These are phyloP conservation scores for Saitozyma sp. DNA, from an alignment of 768 basidiomycete species.

Conservation along the genomic window DNA sequence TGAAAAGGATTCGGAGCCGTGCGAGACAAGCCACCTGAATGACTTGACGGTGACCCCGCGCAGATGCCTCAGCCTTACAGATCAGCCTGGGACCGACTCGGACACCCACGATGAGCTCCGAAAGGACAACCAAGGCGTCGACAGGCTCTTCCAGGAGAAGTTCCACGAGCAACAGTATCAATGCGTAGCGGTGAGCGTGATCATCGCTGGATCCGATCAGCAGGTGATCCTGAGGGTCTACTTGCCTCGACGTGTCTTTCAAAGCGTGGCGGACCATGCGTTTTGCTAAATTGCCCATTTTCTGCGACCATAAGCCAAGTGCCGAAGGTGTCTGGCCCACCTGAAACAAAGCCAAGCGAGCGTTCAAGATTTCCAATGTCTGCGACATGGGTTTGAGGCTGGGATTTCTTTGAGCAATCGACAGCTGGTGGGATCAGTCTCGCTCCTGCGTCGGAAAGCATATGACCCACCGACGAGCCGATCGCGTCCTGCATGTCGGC, in stretches of 20 bases:
- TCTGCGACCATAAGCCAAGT: neutral
- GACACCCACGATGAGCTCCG: slow-evolving; percentile 22
- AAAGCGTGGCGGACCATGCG: slow-evolving; percentile 6
- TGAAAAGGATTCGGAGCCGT: slow-evolving; percentile 25
- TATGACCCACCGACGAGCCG: slow-evolving; percentile 21
- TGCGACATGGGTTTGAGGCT: slow-evolving; percentile 3
- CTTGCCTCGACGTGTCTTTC: neutral
- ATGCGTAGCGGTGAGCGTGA: slow-evolving; percentile 22
- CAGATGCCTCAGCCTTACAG: slow-evolving; percentile 15
- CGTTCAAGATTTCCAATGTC: slow-evolving; percentile 17
- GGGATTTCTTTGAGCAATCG: slow-evolving; percentile 11
- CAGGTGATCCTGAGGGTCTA: neutral
- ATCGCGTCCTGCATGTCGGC: slow-evolving; percentile 23
- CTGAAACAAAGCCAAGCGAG: slow-evolving; percentile 14
- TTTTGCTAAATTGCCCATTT: neutral
- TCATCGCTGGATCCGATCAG: slow-evolving; percentile 3
- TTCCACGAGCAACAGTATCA: slow-evolving; percentile 21
- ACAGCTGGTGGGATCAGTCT: slow-evolving; percentile 4
- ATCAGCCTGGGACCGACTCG: neutral
- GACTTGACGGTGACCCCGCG: slow-evolving; percentile 17
- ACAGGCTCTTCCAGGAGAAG: slow-evolving; percentile 10
- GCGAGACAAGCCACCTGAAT: slow-evolving; percentile 13
- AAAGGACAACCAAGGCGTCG: slow-evolving; percentile 18
- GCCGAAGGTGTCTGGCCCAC: slow-evolving; percentile 4
- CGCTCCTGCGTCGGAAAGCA: neutral